Percentiles rank a stretch among this genome's conserved stretches.
These are phyloP conservation scores for Mycena albidolilacea DNA, from an alignment of 768 basidiomycete species.

Conservation along the genomic window DNA sequence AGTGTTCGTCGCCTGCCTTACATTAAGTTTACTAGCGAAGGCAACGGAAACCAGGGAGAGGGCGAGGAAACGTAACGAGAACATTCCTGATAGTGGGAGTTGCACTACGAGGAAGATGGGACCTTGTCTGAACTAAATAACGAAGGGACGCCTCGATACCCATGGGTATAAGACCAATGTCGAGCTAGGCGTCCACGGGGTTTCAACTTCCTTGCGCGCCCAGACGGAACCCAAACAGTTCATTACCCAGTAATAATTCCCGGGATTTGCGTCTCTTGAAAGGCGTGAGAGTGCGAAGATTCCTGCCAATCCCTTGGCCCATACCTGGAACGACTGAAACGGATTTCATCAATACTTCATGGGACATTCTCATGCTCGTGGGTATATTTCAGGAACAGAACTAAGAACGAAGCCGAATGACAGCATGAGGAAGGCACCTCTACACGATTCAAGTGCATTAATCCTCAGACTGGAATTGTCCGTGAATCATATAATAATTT, in stretches of 20 bases:
- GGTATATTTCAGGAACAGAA: too few relatives aligned
- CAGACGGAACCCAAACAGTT: neutral
- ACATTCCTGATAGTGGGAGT: neutral
- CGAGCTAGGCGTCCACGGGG: neutral
- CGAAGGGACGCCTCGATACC: neutral
- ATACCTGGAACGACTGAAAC: neutral
- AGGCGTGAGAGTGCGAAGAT: neutral
- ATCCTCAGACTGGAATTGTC: too few relatives aligned
- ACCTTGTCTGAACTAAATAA: neutral
- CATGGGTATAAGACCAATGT: neutral
- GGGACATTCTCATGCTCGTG: too few relatives aligned
- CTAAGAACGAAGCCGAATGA: too few relatives aligned
- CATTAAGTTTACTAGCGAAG: constrained; percentile 13
- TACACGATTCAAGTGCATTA: too few relatives aligned
- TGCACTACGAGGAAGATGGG: too few relatives aligned
- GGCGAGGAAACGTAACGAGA: neutral
- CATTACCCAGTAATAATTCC: neutral
- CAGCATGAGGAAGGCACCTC: too few relatives aligned
- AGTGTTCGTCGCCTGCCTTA: constrained; percentile 23
- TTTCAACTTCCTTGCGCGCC: too few relatives aligned
- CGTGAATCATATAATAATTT: too few relatives aligned
- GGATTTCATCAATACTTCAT: too few relatives aligned
- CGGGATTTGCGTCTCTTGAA: neutral
- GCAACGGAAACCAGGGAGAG: constrained; percentile 17
- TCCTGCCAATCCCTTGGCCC: constrained; percentile 1